phyloP scores from a whole-genome alignment of 495 filamentous ascomycete species.

The Neurospora sp. region DNA sequence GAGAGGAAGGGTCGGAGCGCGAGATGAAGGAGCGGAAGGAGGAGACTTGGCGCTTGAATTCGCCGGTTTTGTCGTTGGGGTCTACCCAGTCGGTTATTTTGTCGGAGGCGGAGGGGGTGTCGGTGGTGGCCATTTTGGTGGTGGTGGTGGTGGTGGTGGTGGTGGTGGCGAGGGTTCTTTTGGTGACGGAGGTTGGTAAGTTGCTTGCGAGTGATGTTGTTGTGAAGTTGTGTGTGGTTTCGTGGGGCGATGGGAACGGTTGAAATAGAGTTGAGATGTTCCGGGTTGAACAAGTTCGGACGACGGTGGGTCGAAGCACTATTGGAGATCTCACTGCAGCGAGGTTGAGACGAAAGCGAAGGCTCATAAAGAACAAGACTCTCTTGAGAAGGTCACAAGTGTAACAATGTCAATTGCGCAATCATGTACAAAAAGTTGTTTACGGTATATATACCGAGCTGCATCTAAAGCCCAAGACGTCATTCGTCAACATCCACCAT shows the following conservation, averaged over 20 bases:
- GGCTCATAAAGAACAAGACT: neutral
- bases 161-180: neutral
- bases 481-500: neutral
- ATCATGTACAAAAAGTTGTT: neutral
- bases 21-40: conserved; percentile 66
- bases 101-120: neutral
- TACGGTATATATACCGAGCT: neutral
- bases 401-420: neutral
- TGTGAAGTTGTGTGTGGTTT: neutral
- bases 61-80: conserved; percentile 63
- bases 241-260: neutral
- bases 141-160: neutral
- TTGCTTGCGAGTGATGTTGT: neutral
- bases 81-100: conserved; percentile 80
- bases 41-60: conserved; percentile 75
- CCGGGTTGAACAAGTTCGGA: neutral
- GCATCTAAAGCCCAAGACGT: neutral
- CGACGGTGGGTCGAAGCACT: neutral
- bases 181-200: neutral
- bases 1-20: conserved; percentile 33
- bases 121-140: conserved; percentile 1
- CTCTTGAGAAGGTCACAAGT: neutral
- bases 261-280: neutral
- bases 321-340: neutral
- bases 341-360: neutral